Percentiles rank a stretch among this genome's conserved stretches.
Conservation (phyloP, 306 rosid species). For the Begonia peltatifolia region DNA sequence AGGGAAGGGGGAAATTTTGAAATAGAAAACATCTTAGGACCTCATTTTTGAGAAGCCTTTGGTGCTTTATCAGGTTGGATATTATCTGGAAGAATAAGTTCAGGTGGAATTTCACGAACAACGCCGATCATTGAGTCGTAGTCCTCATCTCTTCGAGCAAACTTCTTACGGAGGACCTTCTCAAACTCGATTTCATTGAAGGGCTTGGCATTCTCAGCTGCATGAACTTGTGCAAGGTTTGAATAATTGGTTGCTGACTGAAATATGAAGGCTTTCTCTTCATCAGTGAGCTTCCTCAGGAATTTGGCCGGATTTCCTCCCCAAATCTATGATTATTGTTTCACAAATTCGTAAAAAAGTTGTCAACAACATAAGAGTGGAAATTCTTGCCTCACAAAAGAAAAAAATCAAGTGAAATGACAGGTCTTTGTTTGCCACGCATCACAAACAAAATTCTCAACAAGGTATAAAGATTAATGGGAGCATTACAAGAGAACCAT, state of each 20-base stretch:
- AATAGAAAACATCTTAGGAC: too few species aligned
- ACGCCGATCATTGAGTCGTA: constrained; percentile 45
- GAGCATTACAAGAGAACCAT: too few species aligned
- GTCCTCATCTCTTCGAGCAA: constrained; percentile 48
- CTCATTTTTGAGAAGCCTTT: constrained; percentile 20
- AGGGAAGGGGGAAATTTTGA: too few species aligned
- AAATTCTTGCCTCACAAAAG: too few species aligned
- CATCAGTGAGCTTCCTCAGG: constrained; percentile 84
- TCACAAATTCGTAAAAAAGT: too few species aligned
- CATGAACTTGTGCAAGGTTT: constrained; percentile 87
- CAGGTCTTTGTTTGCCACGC: too few species aligned
- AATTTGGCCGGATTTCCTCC: constrained; percentile 96
- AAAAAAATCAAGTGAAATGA: too few species aligned
- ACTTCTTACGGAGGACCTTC: constrained; percentile 66
- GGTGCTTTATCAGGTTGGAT: constrained; percentile 35
- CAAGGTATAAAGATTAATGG: too few species aligned
- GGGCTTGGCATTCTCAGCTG: constrained; percentile 69
- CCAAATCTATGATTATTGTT: constrained; percentile 53
- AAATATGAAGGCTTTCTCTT: constrained; percentile 84
- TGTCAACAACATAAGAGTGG: too few species aligned
- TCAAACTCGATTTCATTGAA: constrained; percentile 63
- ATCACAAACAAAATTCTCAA: too few species aligned
- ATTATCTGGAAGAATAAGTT: constrained; percentile 42
- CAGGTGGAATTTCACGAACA: constrained; percentile 41
- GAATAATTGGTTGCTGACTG: constrained; percentile 80